These are phyloP conservation scores for Terfezia boudieri DNA, from an alignment of 495 filamentous ascomycete genomes.

Conservation along the genomic window DNA sequence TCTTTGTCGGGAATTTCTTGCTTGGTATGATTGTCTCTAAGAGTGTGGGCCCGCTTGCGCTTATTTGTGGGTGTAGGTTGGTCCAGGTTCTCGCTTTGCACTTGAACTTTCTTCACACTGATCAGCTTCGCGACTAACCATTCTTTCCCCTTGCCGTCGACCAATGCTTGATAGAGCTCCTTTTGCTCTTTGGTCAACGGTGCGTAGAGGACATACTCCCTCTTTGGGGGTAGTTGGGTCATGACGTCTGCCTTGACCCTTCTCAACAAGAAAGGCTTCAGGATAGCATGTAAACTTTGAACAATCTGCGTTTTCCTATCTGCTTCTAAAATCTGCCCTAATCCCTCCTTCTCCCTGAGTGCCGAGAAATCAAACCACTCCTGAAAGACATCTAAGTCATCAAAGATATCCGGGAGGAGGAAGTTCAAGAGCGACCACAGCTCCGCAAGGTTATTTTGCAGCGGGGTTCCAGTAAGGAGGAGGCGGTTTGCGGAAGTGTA, in stretches of 20 bases:
- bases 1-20: background rate
- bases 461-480: conserved; percentile 79
- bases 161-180: conserved; percentile 64
- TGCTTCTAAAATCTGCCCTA: conserved; percentile 48
- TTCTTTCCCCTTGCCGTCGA: conserved; percentile 70
- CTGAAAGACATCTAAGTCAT: conserved; percentile 73
- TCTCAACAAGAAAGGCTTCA: conserved; percentile 77
- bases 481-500: conserved; percentile 79
- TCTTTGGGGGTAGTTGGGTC: conserved; percentile 70
- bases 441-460: conserved; percentile 90
- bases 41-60: background rate
- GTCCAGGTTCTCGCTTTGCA: conserved; percentile 14
- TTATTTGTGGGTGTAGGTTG: background rate
- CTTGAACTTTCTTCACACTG: conserved; percentile 19
- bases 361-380: conserved; percentile 92
- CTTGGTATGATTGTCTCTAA: background rate
- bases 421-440: conserved; percentile 93
- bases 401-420: conserved; percentile 74
- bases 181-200: conserved; percentile 72
- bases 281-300: conserved; percentile 68
- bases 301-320: conserved; percentile 65
- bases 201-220: conserved; percentile 85
- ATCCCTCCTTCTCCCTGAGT: conserved; percentile 42
- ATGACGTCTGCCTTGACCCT: conserved; percentile 87
- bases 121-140: conserved; percentile 28